These are phyloP conservation scores for Cladosporium velox DNA, from an alignment of 2,329 filamentous ascomycete genomes.

Conservation along the genomic window DNA sequence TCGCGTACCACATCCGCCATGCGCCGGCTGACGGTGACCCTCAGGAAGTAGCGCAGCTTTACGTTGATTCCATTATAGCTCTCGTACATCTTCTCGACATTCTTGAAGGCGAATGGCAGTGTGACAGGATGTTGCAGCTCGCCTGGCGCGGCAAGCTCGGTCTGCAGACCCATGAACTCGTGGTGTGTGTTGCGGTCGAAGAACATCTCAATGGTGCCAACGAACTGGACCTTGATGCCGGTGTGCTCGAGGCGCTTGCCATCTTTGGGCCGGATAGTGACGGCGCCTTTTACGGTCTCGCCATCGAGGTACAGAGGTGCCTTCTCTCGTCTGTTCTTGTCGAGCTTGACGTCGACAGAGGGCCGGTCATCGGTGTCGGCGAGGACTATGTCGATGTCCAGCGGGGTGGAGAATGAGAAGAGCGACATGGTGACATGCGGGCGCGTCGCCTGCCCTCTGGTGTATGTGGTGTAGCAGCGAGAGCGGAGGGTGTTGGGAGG, in stretches of 20 bases:
- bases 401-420: slow-evolving; percentile 90
- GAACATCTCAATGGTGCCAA: slow-evolving; percentile 99
- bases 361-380: slow-evolving; percentile 91
- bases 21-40: slow-evolving; percentile 91
- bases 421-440: slow-evolving; percentile 70
- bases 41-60: slow-evolving; percentile 96
- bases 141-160: slow-evolving; percentile 93
- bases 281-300: slow-evolving; percentile 94
- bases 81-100: slow-evolving; percentile 99
- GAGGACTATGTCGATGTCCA: slow-evolving; percentile 98
- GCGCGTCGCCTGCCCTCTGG: slow-evolving; percentile 17
- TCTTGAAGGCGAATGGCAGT: slow-evolving; percentile 99
- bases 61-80: slow-evolving; percentile 99
- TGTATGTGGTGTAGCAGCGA: background rate
- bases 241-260: slow-evolving; percentile 97
- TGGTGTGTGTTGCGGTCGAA: slow-evolving; percentile 99
- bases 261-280: slow-evolving; percentile 95
- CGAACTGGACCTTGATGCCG: slow-evolving; percentile 99
- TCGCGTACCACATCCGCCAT: slow-evolving; percentile 98
- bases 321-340: slow-evolving; percentile 97
- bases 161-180: slow-evolving; percentile 95
- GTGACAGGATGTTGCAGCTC: slow-evolving; percentile 98
- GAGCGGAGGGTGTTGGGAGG: background rate
- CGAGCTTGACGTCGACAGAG: slow-evolving; percentile 96
- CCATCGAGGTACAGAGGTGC: slow-evolving; percentile 96